Conservation (phyloP, 495 filamentous ascomycete species). For the Lepraria neglecta region DNA sequence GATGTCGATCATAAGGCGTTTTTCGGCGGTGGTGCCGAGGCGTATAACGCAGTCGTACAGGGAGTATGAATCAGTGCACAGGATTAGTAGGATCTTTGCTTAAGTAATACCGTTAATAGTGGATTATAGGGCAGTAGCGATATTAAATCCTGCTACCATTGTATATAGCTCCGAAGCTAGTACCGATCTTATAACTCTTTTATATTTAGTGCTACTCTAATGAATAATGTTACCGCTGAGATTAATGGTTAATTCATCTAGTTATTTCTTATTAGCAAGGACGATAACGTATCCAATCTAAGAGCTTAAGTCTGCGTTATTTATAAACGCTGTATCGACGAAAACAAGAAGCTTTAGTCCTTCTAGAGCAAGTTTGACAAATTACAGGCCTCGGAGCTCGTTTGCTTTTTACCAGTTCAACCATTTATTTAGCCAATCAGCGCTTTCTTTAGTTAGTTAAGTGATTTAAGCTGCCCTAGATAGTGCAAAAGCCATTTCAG, state of each 20-base stretch:
- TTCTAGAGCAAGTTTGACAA: too few relatives aligned
- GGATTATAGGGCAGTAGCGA: not conserved
- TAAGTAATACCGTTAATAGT: not conserved
- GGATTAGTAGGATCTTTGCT: not conserved
- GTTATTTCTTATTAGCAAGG: not conserved
- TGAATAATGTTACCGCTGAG: not conserved
- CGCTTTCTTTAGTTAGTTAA: too few relatives aligned
- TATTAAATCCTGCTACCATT: not conserved
- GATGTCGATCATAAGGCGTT: too few relatives aligned
- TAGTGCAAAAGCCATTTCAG: too few relatives aligned
- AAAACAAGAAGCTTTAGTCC: too few relatives aligned
- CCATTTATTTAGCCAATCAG: too few relatives aligned
- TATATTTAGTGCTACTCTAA: not conserved
- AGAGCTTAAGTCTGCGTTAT: not conserved
- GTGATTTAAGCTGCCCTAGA: too few relatives aligned
- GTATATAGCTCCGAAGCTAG: not conserved
- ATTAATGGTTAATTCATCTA: not conserved
- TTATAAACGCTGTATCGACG: not conserved
- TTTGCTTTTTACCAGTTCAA: too few relatives aligned
- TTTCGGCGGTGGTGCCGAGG: not conserved
- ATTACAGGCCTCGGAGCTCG: too few relatives aligned
- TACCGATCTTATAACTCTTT: not conserved
- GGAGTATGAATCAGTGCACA: not conserved
- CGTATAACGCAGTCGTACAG: not conserved
- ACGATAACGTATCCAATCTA: not conserved